These are phyloP conservation scores for Mycena pura DNA, from an alignment of 768 basidiomycete species.

Conservation along the genomic window DNA sequence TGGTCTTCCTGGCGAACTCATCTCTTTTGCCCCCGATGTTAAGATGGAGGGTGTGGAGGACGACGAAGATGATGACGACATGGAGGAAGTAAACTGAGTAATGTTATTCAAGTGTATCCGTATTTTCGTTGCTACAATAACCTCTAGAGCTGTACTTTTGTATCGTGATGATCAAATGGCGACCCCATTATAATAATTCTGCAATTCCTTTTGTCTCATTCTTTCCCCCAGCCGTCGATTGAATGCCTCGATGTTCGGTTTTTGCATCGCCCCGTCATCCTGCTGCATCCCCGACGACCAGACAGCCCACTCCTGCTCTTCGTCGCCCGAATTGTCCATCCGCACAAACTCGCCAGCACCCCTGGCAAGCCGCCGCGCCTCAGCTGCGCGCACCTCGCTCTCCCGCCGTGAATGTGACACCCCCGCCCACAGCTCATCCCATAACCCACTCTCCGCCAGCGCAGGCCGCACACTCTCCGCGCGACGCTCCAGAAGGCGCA, in stretches of 20 bases:
- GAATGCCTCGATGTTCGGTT: not conserved
- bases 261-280: not conserved
- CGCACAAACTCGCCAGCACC: too few species aligned
- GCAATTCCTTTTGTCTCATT: not conserved
- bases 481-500: not conserved
- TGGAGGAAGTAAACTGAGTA: conserved; percentile 86
- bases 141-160: too few species aligned
- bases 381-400: not conserved
- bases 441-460: not conserved
- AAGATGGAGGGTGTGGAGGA: conserved; percentile 62
- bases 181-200: not conserved
- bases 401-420: not conserved
- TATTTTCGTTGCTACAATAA: too few species aligned
- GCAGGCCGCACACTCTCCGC: not conserved
- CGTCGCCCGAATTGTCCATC: not conserved
- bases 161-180: too few species aligned
- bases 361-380: not conserved
- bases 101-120: too few species aligned
- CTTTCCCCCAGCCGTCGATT: not conserved
- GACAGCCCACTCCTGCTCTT: too few species aligned
- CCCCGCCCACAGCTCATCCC: conserved; percentile 11
- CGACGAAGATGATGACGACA: conserved; percentile 66
- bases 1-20: conserved; percentile 39
- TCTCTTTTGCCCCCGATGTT: conserved; percentile 36
- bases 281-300: not conserved